Evolutionary conservation across 106 monocot genomes (phyloP).

Genomic region (Dactylorhiza incarnata): DNA sequence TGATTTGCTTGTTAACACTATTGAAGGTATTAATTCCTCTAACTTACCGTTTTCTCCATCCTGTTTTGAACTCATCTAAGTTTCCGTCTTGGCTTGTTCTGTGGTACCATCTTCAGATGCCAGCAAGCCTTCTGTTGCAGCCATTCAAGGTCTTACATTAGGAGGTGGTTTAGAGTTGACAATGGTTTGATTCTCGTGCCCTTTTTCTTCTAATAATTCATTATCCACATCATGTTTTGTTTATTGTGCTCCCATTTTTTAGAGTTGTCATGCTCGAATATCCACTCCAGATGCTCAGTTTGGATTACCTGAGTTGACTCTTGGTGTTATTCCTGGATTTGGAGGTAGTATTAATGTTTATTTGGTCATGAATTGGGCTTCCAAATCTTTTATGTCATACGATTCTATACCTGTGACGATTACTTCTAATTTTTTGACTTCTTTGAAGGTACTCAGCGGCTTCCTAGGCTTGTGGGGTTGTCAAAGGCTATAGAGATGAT

Average conservation of each 20-base stretch:
- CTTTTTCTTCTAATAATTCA: neutral
- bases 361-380: neutral
- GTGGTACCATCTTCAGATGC: constrained; percentile 34
- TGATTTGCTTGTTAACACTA: constrained; percentile 9
- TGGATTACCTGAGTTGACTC: constrained; percentile 81
- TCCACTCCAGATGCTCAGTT: constrained; percentile 71
- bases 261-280: constrained; percentile 88
- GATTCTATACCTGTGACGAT: neutral
- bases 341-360: constrained; percentile 45
- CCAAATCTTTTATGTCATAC: neutral
- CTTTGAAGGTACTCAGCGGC: constrained; percentile 70
- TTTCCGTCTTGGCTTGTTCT: neutral
- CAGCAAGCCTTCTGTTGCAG: constrained; percentile 91
- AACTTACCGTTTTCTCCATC: neutral
- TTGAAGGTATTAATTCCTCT: constrained; percentile 6
- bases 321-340: constrained; percentile 89
- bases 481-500: constrained; percentile 80
- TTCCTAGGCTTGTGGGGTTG: constrained; percentile 81
- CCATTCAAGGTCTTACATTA: constrained; percentile 79
- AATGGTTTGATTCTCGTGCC: constrained; percentile 38
- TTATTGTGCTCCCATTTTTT: constrained; percentile 1
- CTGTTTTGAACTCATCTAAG: neutral
- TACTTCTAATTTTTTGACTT: neutral
- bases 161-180: constrained; percentile 83
- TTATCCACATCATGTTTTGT: neutral